A percentile compares a stretch with the other conserved stretches of the same genome.
Conservation (phyloP, 2,329 filamentous ascomycete genomes). For the Didymella keratinophila region DNA sequence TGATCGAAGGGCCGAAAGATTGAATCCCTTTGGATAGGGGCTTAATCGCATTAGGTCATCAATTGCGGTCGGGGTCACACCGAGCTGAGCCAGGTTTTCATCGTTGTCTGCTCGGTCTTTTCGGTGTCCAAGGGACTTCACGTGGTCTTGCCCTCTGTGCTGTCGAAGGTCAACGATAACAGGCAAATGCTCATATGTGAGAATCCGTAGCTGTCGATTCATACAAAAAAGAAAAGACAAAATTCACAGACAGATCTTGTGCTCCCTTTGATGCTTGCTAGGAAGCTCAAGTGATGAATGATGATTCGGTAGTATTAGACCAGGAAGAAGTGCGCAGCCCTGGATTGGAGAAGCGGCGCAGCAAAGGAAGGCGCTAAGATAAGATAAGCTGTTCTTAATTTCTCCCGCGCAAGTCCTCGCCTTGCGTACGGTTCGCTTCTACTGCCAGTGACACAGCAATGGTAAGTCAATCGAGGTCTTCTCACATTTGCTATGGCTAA, state of each 20-base stretch:
- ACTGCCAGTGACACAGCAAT: constrained; percentile 1
- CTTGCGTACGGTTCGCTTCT: not conserved
- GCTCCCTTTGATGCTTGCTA: not conserved
- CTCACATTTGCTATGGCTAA: not conserved
- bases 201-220: not conserved
- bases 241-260: no score
- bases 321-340: no score
- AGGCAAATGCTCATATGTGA: not conserved
- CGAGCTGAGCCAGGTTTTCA: not conserved
- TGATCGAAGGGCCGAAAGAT: constrained; percentile 40
- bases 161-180: not conserved
- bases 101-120: not conserved
- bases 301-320: not conserved
- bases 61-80: not conserved
- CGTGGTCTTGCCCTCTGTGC: not conserved
- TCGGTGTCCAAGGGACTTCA: not conserved
- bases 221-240: no score
- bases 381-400: constrained; percentile 16
- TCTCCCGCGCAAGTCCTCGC: not conserved
- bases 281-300: not conserved
- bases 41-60: not conserved
- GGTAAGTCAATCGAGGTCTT: not conserved
- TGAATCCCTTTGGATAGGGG: constrained; percentile 10
- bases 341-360: not conserved
- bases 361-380: constrained; percentile 11